Percentiles rank a stretch among this genome's conserved stretches.
Evolutionary conservation across 2,329 filamentous ascomycete species (phyloP).

Genomic region (Stemphylium lycopersici): DNA sequence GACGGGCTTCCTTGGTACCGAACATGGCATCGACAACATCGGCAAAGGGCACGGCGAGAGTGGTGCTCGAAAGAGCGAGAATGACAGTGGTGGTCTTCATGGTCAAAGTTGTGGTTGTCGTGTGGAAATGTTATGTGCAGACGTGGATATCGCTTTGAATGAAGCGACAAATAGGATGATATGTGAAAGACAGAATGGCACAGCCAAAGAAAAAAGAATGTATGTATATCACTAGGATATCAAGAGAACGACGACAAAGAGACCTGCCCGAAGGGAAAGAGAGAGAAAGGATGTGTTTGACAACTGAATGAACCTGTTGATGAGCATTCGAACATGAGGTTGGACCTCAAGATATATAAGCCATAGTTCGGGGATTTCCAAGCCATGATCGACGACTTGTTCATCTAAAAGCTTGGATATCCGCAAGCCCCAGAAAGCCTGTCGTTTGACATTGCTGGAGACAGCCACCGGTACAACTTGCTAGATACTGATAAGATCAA

Average conservation of each 20-base stretch:
- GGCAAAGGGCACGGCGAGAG: constrained; percentile 24
- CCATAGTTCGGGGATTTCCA: constrained; percentile 2
- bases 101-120: background rate
- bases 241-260: constrained; percentile 11
- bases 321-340: background rate
- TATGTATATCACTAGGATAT: constrained; percentile 18
- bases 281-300: constrained; percentile 2
- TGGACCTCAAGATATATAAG: constrained; percentile 17
- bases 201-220: constrained; percentile 21
- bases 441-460: constrained; percentile 17
- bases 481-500: constrained; percentile 14
- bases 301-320: constrained; percentile 19
- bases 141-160: background rate
- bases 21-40: constrained; percentile 21
- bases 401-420: constrained; percentile 14
- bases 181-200: constrained; percentile 12
- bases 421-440: constrained; percentile 6
- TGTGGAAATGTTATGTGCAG: background rate
- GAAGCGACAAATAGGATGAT: background rate
- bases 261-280: constrained; percentile 8
- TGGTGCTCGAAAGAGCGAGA: constrained; percentile 30
- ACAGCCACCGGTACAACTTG: constrained; percentile 5
- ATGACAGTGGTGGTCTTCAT: constrained; percentile 29
- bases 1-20: constrained; percentile 14
- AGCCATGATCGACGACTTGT: constrained; percentile 14